Percentiles rank a stretch among this genome's conserved stretches.
Conservation (phyloP, 257 asterid species). For the Rauvolfia tetraphylla region DNA sequence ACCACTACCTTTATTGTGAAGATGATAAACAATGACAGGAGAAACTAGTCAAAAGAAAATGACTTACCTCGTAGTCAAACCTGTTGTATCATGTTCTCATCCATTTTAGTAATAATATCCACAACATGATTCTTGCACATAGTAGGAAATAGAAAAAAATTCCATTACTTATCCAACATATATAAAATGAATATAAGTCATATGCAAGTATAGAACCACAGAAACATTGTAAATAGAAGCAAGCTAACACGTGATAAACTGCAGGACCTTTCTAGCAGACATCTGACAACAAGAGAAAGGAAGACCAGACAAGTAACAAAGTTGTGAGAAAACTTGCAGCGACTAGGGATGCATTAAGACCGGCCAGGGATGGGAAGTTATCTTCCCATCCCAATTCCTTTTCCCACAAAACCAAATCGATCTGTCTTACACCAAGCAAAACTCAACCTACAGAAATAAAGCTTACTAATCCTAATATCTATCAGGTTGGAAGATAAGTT, state of each 20-base stretch:
- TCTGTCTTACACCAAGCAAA: neutral
- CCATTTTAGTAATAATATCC: conserved; percentile 28
- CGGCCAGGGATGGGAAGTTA: neutral
- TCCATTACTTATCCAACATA: conserved; percentile 4
- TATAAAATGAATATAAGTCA: neutral
- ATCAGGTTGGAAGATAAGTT: neutral
- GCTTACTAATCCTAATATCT: neutral
- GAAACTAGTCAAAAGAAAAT: conserved; percentile 1
- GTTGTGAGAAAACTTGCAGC: neutral
- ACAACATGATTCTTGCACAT: conserved; percentile 37
- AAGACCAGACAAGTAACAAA: neutral
- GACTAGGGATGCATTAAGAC: neutral
- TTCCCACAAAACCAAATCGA: neutral
- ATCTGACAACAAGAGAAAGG: neutral
- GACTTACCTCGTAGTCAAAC: conserved; percentile 90
- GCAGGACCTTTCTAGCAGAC: neutral
- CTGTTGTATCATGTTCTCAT: conserved; percentile 40
- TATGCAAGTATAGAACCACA: neutral
- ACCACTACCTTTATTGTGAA: conserved; percentile 5
- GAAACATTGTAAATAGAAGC: neutral
- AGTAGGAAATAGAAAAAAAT: conserved; percentile 20
- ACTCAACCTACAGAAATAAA: neutral
- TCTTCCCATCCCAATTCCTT: neutral
- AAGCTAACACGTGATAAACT: neutral
- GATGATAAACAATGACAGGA: neutral